Evolutionary conservation across 371 early-diverging fungal species (phyloP).

Genomic region (Parasitella parasitica): DNA sequence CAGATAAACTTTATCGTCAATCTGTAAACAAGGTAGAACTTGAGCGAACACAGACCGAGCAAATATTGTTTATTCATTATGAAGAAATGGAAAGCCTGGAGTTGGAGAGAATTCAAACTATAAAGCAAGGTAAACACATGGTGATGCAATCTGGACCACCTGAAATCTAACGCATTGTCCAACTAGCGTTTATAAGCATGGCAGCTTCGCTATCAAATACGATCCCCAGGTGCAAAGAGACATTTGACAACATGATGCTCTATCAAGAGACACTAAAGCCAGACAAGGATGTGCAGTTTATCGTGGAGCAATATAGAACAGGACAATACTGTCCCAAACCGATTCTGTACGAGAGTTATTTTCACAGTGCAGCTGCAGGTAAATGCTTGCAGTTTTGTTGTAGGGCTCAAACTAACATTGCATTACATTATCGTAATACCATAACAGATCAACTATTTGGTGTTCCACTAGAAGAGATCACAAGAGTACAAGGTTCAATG

Average conservation of each 20-base stretch:
- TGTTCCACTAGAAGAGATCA: conserved; percentile 66
- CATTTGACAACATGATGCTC: conserved; percentile 60
- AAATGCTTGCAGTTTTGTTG: not conserved
- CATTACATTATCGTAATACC: not conserved
- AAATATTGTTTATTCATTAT: conserved; percentile 58
- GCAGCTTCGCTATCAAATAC: conserved; percentile 64
- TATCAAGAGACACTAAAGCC: conserved; percentile 71
- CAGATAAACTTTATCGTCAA: conserved; percentile 57
- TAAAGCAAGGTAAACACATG: conserved; percentile 48
- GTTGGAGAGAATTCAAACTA: conserved; percentile 56
- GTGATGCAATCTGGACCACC: not conserved
- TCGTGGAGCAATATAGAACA: conserved; percentile 70
- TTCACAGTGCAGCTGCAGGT: conserved; percentile 56
- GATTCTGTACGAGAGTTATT: conserved; percentile 60
- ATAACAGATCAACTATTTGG: conserved; percentile 71
- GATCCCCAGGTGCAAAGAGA: conserved; percentile 53
- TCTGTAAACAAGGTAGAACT: conserved; percentile 59
- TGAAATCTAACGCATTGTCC: not conserved
- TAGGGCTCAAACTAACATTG: not conserved
- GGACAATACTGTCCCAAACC: conserved; percentile 67
- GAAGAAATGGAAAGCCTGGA: conserved; percentile 60
- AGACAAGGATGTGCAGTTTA: conserved; percentile 64
- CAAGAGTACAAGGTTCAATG: conserved; percentile 50
- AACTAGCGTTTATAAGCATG: conserved; percentile 61
- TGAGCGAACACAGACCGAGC: conserved; percentile 64